These are phyloP conservation scores for Collybia nuda DNA, from an alignment of 768 basidiomycete genomes.

Conservation along the genomic window DNA sequence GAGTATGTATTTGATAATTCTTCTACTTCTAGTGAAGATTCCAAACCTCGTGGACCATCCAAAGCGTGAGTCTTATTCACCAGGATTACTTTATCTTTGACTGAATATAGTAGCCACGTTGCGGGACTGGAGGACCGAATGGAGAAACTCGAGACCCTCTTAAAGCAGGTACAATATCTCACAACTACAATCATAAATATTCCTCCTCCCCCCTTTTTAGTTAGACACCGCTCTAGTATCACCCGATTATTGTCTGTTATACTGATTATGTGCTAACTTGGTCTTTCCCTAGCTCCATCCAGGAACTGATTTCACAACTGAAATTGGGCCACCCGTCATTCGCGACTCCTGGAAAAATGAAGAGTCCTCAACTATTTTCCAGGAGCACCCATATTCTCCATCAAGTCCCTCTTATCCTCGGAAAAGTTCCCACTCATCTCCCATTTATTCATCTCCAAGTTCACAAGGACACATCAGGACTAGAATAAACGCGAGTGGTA, in stretches of 20 bases:
- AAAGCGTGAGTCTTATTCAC: constrained; percentile 51
- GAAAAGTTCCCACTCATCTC: not conserved
- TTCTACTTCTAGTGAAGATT: constrained; percentile 45
- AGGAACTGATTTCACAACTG: constrained; percentile 56
- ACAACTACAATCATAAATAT: not conserved
- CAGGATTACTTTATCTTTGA: not conserved
- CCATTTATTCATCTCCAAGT: not conserved
- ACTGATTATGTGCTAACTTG: not conserved
- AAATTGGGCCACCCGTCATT: constrained; percentile 60
- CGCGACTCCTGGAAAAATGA: constrained; percentile 63
- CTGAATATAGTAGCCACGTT: constrained; percentile 42
- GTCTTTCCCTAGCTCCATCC: constrained; percentile 51
- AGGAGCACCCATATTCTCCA: constrained; percentile 2
- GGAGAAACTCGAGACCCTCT: constrained; percentile 53
- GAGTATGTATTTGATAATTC: not conserved
- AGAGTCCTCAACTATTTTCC: not conserved
- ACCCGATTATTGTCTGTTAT: not conserved
- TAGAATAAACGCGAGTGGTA: not conserved
- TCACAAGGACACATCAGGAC: not conserved
- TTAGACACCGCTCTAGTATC: not conserved
- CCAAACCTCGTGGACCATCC: constrained; percentile 65
- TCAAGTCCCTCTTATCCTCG: not conserved
- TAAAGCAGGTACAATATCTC: constrained; percentile 44
- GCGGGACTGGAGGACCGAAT: constrained; percentile 58
- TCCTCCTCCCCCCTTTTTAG: not conserved